Evolutionary conservation across 73 alveolate species (phyloP).

Genomic region (Paramecium pentaurelia): DNA sequence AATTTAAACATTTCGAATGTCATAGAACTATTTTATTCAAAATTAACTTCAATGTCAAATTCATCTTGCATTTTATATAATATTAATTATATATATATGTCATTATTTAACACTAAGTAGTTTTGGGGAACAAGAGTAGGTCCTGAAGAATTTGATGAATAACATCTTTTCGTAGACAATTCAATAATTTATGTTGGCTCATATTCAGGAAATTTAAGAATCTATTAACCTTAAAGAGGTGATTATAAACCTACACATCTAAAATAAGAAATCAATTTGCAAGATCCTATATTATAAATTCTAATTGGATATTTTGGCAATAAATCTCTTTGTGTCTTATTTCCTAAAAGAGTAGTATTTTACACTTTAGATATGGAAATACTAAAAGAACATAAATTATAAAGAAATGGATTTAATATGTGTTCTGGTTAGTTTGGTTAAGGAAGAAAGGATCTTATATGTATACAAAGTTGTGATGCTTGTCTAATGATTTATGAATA

Average conservation of each 20-base stretch:
- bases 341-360: neutral
- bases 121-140: neutral
- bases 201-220: neutral
- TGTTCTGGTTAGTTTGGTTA: constrained; percentile 57
- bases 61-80: constrained; percentile 18
- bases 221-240: neutral
- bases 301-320: neutral
- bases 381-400: constrained; percentile 7
- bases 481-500: constrained; percentile 43
- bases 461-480: constrained; percentile 61
- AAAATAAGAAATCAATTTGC: neutral
- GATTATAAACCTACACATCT: neutral
- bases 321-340: neutral
- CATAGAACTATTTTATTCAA: constrained; percentile 10
- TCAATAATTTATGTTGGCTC: neutral
- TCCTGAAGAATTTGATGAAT: constrained; percentile 15
- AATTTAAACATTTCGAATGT: neutral
- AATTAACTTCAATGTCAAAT: neutral
- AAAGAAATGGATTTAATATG: constrained; percentile 58
- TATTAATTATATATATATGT: neutral
- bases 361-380: neutral
- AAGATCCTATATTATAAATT: neutral
- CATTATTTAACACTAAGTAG: neutral
- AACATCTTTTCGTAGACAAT: neutral
- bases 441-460: constrained; percentile 33